These are phyloP conservation scores for Pulveroboletus ravenelii DNA, from an alignment of 768 basidiomycete species.

Conservation along the genomic window DNA sequence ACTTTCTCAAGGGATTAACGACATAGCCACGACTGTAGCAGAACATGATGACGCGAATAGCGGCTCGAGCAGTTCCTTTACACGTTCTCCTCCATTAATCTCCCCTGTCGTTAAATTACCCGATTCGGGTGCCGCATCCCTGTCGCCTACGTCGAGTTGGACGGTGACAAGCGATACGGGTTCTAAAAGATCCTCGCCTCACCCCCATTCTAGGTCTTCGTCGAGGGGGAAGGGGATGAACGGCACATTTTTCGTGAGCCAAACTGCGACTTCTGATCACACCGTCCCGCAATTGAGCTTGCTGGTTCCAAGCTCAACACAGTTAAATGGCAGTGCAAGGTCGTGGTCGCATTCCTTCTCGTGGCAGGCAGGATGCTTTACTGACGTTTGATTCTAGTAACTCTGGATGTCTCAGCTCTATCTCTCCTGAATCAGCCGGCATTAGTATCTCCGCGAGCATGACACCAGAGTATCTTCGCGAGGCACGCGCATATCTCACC, in stretches of 20 bases:
- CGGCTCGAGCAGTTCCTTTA: slow-evolving; percentile 21
- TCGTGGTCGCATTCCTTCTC: not conserved
- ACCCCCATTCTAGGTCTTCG: slow-evolving; percentile 4
- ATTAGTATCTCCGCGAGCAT: slow-evolving; percentile 28
- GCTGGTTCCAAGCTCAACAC: slow-evolving; percentile 22
- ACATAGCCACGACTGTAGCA: not conserved
- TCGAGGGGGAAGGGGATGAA: slow-evolving; percentile 6
- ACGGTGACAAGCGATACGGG: slow-evolving; percentile 24
- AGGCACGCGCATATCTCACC: slow-evolving; percentile 31
- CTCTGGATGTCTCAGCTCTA: slow-evolving; percentile 27
- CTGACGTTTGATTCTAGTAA: slow-evolving; percentile 15
- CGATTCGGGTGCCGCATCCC: slow-evolving; percentile 20
- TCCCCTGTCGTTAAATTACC: slow-evolving; percentile 30
- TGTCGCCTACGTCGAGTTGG: slow-evolving; percentile 26
- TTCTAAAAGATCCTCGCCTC: slow-evolving; percentile 14
- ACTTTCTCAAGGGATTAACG: slow-evolving; percentile 16
- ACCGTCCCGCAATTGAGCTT: slow-evolving; percentile 26
- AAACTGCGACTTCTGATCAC: slow-evolving; percentile 7
- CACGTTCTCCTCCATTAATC: slow-evolving; percentile 25
- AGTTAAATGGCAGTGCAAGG: slow-evolving; percentile 12
- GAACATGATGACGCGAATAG: slow-evolving; percentile 14
- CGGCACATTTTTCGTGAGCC: slow-evolving; percentile 3
- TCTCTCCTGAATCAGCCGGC: slow-evolving; percentile 32
- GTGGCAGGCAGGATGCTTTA: not conserved
- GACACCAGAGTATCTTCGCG: slow-evolving; percentile 31